phyloP scores from a whole-genome alignment of 2,329 filamentous ascomycete species.

The Cordyceps javanica region DNA sequence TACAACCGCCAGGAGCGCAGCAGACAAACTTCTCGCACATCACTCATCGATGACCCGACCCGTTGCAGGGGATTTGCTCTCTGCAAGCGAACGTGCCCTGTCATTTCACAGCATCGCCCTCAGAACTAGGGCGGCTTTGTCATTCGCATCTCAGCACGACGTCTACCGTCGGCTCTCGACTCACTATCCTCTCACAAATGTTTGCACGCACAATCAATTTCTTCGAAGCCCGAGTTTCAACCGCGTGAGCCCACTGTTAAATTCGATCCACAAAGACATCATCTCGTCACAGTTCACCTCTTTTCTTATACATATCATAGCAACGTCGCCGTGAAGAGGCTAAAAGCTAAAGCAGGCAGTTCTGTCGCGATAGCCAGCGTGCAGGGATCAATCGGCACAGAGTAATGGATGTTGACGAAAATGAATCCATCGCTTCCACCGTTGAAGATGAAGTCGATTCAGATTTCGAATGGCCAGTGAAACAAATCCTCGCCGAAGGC shows the following conservation, averaged over 20 bases:
- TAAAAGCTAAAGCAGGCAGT: background rate
- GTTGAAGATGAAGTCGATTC: conserved; percentile 27
- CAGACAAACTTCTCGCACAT: background rate
- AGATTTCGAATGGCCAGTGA: conserved; percentile 43
- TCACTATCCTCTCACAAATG: background rate
- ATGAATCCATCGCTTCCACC: conserved; percentile 28
- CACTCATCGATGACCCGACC: background rate
- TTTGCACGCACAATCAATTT: background rate
- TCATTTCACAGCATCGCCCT: background rate
- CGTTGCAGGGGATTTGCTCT: background rate
- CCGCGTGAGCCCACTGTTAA: background rate
- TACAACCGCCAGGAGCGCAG: background rate
- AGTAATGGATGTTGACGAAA: conserved; percentile 19
- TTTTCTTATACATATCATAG: background rate
- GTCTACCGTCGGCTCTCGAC: background rate
- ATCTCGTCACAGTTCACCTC: too few relatives aligned
- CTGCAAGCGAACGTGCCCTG: background rate
- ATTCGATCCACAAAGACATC: background rate
- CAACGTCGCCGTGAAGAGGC: background rate
- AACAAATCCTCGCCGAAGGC: conserved; percentile 44
- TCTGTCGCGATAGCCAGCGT: background rate
- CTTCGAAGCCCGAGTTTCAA: background rate
- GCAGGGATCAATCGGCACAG: background rate
- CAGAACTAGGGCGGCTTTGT: background rate
- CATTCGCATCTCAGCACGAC: background rate